Conservation (phyloP, 345 rosid species). For the Brassica napus region Da-Ae NC_063440.1:18443501-18444000, state of each 20-base stretch:
- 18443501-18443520: conserved; percentile 28
- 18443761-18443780: conserved; percentile 67
- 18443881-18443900: background rate
- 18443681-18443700: conserved; percentile 70
- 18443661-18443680: background rate
- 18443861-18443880: background rate
- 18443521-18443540: conserved; percentile 99
- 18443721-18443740: conserved; percentile 98
- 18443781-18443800: conserved; percentile 1
- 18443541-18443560: conserved; percentile 97
- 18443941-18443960: conserved; percentile 13
- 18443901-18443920: conserved; percentile 19
- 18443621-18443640: background rate
- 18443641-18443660: background rate
- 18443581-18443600: conserved; percentile 93
- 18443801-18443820: conserved; percentile 15
- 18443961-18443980: conserved; percentile 31
- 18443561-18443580: conserved; percentile 96
- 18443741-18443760: conserved; percentile 89
- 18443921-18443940: conserved; percentile 7
- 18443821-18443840: conserved; percentile 22
- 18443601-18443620: background rate
- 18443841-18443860: background rate
- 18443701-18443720: conserved; percentile 99
- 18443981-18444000: conserved; percentile 25